Base-by-base conservation (phyloP, 192 early-diverging fungal genomes). In the Mortierella hygrophila region DNA sequence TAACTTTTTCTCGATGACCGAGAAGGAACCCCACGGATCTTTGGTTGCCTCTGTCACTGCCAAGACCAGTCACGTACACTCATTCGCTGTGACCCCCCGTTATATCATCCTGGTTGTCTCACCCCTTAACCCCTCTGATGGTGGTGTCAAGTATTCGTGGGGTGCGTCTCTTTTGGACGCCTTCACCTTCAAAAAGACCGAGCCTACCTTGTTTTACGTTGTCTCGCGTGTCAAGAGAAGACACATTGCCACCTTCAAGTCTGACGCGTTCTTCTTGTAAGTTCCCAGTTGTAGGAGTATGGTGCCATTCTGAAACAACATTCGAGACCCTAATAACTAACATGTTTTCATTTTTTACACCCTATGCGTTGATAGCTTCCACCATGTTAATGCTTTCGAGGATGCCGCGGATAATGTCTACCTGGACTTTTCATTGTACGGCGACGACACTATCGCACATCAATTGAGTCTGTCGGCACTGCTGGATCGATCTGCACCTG, bases 321-420 rank as follows among this genome's bases (percentile, higher is more conserved):
- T 13, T 23, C 1, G 21, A 16, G 15, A 74, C 4, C 6, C 16
- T 74, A 26, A 10, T 35, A 49, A 7, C 72, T 74, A 52, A 47
- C 46, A 35, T 15, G 6, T 4, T 21, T 6, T n/a, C 16, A 18
- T 49, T 42, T 23, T 40, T 38, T 52, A 16, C 2, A 4, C 44
- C 6, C 32, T 73, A 7, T 26, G 46, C 4, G 88, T 90, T 57
- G 89, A 82, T 88, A 92, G 92, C 65, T 90, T 96, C 86, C 93
- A 96, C 78, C 94, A 96, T 77, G 90, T 94, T 79, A 95, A 95
- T 71, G 95, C 95, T 0, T 93, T 92, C 74, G 95, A 96, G 74
- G 85, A 92, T 72, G 93, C 90, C 0, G 88, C 90, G 0, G 92
- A 94, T 77, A 93, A 92, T 78, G 87, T 95, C 0, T 88, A 88